phyloP scores from a whole-genome alignment of 1,284 basidiomycete species.

The Moesziomyces sp. region DNA sequence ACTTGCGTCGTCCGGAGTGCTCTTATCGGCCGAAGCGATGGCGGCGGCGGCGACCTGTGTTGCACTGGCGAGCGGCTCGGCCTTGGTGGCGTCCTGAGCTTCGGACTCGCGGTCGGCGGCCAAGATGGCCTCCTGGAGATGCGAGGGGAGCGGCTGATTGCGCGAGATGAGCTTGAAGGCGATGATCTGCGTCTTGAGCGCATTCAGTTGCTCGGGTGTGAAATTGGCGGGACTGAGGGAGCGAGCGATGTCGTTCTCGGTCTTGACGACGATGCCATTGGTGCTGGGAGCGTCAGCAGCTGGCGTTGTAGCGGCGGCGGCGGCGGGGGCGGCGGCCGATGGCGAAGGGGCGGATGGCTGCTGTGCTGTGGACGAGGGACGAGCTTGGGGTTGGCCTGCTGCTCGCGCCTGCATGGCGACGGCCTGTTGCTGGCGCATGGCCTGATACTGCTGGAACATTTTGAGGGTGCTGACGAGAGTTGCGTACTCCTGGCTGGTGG shows the following conservation, averaged over 20 bases:
- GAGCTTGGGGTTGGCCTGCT: constrained; percentile 13
- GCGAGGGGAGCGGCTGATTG: constrained; percentile 82
- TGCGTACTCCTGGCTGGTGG: constrained; percentile 67
- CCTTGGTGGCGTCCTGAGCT: constrained; percentile 70
- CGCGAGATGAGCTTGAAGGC: constrained; percentile 86
- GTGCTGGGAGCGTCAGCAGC: constrained; percentile 24
- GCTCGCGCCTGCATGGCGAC: constrained; percentile 48
- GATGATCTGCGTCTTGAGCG: constrained; percentile 86
- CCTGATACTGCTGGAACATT: constrained; percentile 65
- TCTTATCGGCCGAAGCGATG: constrained; percentile 66
- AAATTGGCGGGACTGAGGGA: constrained; percentile 68
- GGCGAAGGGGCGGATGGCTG: constrained; percentile 31
- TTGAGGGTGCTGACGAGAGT: constrained; percentile 64
- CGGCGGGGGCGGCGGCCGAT: constrained; percentile 3
- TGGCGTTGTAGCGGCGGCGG: constrained; percentile 22
- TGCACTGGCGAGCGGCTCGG: constrained; percentile 72
- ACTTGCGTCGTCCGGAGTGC: constrained; percentile 74
- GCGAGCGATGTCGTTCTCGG: constrained; percentile 35
- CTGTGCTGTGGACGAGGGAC: constrained; percentile 12
- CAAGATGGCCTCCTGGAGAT: constrained; percentile 80
- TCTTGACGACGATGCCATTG: constrained; percentile 42
- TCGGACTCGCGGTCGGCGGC: constrained; percentile 62
- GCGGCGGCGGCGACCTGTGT: constrained; percentile 82
- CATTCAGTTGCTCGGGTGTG: constrained; percentile 81
- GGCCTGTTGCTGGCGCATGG: constrained; percentile 59